Base-by-base conservation (phyloP, 1,139 yeast genomes). In the Yamadazyma mexicana region DNA sequence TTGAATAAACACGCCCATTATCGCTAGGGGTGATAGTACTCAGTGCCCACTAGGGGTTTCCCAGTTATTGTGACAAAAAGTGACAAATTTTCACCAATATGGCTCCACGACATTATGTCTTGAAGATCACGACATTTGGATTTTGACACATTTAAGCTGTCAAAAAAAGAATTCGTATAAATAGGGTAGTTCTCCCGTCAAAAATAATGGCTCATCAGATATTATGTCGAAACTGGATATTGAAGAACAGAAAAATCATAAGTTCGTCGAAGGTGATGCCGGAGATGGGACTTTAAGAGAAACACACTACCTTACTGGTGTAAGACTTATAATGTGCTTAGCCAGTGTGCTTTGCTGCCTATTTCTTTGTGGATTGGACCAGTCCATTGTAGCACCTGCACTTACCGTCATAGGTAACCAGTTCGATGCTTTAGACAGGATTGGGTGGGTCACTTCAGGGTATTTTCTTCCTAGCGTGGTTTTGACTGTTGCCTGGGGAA, bases 371-470 rank as follows among this genome's bases (percentile, higher is more conserved):
- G 36, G 31, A 8, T 59, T 68, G 41, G 73, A 68, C 47, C 72
- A 66, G 48, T 66, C 72, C 14, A 67, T 67, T 35, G 62, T 67
- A 31, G 59, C 60, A 10, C 64, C 72, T 1, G 52, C 66, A 16
- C 55, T 66, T 40, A 57, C 66, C 11, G 58, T 53, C 1, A 69
- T 67, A 22, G 70, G 72, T 11, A 61, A 63, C 46, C 54, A 66
- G 35, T 68, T 68, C 44, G 40, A 66, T 37, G 69, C 69, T 7
- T 79, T 78, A 49, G 69, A 72, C n/a, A 69, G 77, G 48, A 64
- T 79, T 30, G 79, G 79, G 11, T 81, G 87, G 87, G 54, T 81
- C 33, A 60, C 78, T 3, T 62, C 83, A 3, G 87, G 82, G 3
- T 83, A 74, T 54, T 56, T 80, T 48, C 62, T 83, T 35, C 47